Percentiles rank a stretch among this genome's conserved stretches.
Evolutionary conservation across 257 asterid species (phyloP).

Genomic region (Marsdenia floribunda): DNA sequence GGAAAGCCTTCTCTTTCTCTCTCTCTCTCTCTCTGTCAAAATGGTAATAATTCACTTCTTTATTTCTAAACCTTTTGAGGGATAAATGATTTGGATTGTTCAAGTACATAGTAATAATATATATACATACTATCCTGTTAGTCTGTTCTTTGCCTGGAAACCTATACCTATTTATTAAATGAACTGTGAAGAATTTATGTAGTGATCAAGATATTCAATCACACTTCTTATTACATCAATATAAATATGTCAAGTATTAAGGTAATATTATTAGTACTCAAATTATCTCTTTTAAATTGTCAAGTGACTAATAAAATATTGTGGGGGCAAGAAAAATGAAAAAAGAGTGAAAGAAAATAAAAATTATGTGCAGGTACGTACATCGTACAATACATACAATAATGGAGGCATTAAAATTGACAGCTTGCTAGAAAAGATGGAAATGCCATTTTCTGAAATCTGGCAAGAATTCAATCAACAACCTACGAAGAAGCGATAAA

Average conservation of each 20-base stretch:
- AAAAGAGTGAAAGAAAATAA: background rate
- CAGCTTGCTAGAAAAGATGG: background rate
- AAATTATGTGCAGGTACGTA: background rate
- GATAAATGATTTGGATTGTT: too few relatives aligned
- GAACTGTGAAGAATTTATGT: too few relatives aligned
- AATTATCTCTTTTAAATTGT: too few relatives aligned
- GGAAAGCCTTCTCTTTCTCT: background rate
- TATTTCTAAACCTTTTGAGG: background rate
- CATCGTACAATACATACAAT: background rate
- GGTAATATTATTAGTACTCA: too few relatives aligned
- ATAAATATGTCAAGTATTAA: too few relatives aligned
- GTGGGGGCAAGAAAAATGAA: background rate
- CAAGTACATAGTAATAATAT: too few relatives aligned
- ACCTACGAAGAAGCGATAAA: background rate
- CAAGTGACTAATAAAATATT: too few relatives aligned
- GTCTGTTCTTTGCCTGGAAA: too few relatives aligned
- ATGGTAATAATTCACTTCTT: background rate
- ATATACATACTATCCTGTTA: too few relatives aligned
- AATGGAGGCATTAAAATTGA: background rate
- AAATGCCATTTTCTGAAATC: conserved; percentile 8
- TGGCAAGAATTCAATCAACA: background rate
- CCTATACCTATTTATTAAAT: too few relatives aligned
- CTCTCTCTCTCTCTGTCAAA: background rate
- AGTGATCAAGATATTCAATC: too few relatives aligned
- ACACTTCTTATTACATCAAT: too few relatives aligned